Percentiles rank a stretch among this genome's conserved stretches.
Evolutionary conservation across 768 basidiomycete genomes (phyloP).

Genomic region (Lyophyllum shimeji): DNA sequence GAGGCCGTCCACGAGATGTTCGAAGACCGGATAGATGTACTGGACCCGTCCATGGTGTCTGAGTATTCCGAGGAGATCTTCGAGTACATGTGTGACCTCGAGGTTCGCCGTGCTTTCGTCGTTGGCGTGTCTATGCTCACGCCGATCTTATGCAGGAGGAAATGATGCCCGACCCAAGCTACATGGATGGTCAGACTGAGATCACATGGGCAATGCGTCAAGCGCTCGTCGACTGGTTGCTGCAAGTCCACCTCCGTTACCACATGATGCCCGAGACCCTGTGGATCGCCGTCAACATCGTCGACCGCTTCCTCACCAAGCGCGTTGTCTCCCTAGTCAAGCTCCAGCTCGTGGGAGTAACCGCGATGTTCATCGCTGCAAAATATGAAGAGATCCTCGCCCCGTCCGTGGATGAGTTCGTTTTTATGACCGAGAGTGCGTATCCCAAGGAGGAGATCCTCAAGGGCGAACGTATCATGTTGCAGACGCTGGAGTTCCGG

Average conservation of each 20-base stretch:
- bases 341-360: conserved; percentile 95
- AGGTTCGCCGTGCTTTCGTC: conserved; percentile 52
- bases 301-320: conserved; percentile 89
- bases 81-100: conserved; percentile 90
- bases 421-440: conserved; percentile 95
- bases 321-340: conserved; percentile 87
- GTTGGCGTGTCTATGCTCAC: conserved; percentile 16
- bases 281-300: conserved; percentile 98
- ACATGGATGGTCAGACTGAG: conserved; percentile 93
- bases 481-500: conserved; percentile 93
- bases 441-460: conserved; percentile 95
- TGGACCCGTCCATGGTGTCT: conserved; percentile 94
- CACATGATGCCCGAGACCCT: conserved; percentile 99
- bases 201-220: conserved; percentile 94
- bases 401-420: conserved; percentile 96
- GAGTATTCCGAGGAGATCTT: conserved; percentile 99
- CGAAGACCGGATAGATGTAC: conserved; percentile 67
- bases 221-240: conserved; percentile 96
- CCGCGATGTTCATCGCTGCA: conserved; percentile 98
- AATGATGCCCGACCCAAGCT: conserved; percentile 88
- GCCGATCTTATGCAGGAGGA: conserved; percentile 51
- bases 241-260: conserved; percentile 96
- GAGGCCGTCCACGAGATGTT: conserved; percentile 68
- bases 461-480: conserved; percentile 95
- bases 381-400: conserved; percentile 99